phyloP scores from a whole-genome alignment of 108 stramenopile genomes.

The Chaetoceros muelleri region DNA sequence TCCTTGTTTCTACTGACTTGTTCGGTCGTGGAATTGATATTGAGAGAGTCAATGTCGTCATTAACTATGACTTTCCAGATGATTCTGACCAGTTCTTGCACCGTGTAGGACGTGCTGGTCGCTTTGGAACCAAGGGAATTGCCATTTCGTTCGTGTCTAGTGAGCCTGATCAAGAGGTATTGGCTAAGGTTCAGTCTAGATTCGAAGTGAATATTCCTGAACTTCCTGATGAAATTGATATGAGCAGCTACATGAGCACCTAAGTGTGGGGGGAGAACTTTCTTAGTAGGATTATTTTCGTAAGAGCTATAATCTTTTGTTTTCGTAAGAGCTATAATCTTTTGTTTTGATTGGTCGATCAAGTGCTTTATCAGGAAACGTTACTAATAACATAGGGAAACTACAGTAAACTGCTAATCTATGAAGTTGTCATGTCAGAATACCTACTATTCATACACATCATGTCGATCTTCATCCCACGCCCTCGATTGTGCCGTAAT shows the following conservation, averaged over 20 bases:
- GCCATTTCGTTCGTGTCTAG: conserved; percentile 96
- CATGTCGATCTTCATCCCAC: too few species aligned
- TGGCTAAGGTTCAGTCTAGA: conserved; percentile 91
- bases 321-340: too few species aligned
- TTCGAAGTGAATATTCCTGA: conserved; percentile 98
- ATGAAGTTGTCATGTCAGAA: too few species aligned
- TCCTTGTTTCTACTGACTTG: conserved; percentile 98
- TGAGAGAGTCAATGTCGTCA: conserved; percentile 98
- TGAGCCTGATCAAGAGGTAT: conserved; percentile 86
- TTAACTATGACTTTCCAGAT: conserved; percentile 99
- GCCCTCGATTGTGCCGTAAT: too few species aligned
- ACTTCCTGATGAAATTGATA: conserved; percentile 97
- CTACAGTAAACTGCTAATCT: too few species aligned
- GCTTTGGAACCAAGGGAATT: conserved; percentile 99
- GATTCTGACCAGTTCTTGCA: conserved; percentile 97
- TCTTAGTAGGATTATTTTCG: too few species aligned
- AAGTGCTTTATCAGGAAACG: too few species aligned
- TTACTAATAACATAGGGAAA: too few species aligned
- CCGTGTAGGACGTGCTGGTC: conserved; percentile 96
- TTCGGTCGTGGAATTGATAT: conserved; percentile 99
- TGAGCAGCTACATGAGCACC: conserved; percentile 91
- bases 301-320: too few species aligned
- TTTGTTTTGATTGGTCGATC: too few species aligned
- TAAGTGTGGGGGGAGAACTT: conserved; percentile 31
- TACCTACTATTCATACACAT: too few species aligned